phyloP scores from a whole-genome alignment of 495 filamentous ascomycete genomes.

The Trichoderma virens region DNA sequence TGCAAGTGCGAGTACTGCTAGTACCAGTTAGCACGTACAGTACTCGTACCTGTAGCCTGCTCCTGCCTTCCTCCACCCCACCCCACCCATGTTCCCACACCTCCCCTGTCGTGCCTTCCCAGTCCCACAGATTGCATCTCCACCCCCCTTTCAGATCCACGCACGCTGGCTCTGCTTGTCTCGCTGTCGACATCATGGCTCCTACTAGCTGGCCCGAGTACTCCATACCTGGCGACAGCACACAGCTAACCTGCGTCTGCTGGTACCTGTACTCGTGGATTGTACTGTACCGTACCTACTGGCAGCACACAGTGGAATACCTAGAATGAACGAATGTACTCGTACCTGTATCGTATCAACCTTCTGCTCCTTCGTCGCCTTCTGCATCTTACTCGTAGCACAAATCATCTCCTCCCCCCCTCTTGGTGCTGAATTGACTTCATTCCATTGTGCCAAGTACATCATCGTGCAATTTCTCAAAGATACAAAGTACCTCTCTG shows the following conservation, averaged over 20 bases:
- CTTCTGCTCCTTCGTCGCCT: neutral
- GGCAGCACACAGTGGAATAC: too few species aligned
- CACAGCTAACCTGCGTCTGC: neutral
- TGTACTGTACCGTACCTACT: too few species aligned
- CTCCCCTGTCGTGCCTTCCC: slow-evolving; percentile 3
- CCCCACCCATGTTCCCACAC: neutral
- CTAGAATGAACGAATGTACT: too few species aligned
- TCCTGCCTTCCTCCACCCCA: neutral
- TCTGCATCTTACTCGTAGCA: slow-evolving; percentile 3
- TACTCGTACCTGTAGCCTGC: neutral
- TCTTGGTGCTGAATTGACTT: neutral
- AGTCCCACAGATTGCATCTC: slow-evolving; percentile 9
- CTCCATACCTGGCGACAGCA: too few species aligned
- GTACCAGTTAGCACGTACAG: too few species aligned
- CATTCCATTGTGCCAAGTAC: neutral
- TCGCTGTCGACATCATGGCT: slow-evolving; percentile 9
- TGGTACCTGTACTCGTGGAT: neutral
- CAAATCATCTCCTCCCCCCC: neutral
- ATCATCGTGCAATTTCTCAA: neutral
- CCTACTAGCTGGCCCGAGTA: neutral
- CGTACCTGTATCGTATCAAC: neutral
- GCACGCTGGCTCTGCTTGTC: neutral
- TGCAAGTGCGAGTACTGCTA: neutral
- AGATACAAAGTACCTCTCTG: neutral
- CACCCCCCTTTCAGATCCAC: slow-evolving; percentile 9